Conservation (phyloP, 495 filamentous ascomycete genomes). For the Cercophora scortea region DNA sequence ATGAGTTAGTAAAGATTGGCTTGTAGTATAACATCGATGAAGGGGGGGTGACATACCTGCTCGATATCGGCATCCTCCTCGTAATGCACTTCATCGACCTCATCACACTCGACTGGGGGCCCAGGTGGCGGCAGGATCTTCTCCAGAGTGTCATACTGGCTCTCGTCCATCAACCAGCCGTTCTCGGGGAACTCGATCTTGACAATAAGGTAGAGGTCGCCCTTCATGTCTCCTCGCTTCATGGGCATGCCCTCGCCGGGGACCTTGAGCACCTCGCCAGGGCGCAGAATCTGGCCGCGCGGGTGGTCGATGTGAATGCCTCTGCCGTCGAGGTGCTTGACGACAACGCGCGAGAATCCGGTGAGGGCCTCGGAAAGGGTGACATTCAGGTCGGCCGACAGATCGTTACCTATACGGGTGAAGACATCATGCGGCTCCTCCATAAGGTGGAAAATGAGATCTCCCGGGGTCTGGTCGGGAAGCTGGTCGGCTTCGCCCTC, state of each 20-base stretch:
- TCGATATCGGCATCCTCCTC: constrained; percentile 74
- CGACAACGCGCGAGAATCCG: constrained; percentile 82
- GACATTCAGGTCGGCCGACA: constrained; percentile 70
- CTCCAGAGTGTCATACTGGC: constrained; percentile 55
- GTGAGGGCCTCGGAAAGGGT: constrained; percentile 77
- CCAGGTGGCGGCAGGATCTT: constrained; percentile 62
- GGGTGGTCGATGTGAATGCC: constrained; percentile 76
- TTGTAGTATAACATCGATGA: neutral
- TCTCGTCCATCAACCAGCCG: constrained; percentile 68
- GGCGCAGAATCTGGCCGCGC: constrained; percentile 65
- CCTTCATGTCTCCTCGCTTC: constrained; percentile 74
- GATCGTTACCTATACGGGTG: constrained; percentile 71
- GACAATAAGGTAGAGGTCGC: constrained; percentile 80
- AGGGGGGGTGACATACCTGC: constrained; percentile 46
- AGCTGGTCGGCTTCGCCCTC: constrained; percentile 93
- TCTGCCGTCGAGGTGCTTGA: constrained; percentile 90
- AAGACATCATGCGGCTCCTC: constrained; percentile 79
- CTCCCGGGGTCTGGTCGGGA: constrained; percentile 83
- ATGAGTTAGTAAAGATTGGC: constrained; percentile 8
- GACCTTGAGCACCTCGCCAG: constrained; percentile 77
- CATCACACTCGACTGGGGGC: constrained; percentile 54
- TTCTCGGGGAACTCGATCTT: constrained; percentile 84
- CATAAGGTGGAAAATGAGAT: constrained; percentile 80
- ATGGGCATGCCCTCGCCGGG: constrained; percentile 87
- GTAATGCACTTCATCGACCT: constrained; percentile 80